These are phyloP conservation scores for Amniculicola lignicola DNA, from an alignment of 495 filamentous ascomycete genomes.

Conservation along the genomic window DNA sequence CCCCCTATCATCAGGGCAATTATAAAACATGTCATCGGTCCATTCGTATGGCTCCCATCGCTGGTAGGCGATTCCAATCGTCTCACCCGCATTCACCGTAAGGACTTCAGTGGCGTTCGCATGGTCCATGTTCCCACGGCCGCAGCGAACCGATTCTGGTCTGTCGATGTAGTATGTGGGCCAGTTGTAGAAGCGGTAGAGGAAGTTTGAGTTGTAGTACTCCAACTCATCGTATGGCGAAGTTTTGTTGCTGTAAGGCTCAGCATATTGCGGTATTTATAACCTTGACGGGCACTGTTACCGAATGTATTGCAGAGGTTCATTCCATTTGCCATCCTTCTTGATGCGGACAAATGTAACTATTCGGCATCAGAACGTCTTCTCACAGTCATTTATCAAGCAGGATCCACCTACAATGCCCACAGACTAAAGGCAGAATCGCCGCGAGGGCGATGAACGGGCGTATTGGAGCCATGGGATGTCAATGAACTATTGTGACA, in stretches of 20 bases:
- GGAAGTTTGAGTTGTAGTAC: slow-evolving; percentile 4
- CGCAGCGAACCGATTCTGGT: slow-evolving; percentile 21
- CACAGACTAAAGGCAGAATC: background rate
- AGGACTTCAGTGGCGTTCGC: slow-evolving; percentile 13
- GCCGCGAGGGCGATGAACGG: slow-evolving; percentile 11
- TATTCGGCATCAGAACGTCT: background rate
- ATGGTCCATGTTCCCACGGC: slow-evolving; percentile 25
- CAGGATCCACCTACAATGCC: slow-evolving; percentile 4
- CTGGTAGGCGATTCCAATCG: slow-evolving; percentile 15
- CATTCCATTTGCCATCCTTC: slow-evolving; percentile 5
- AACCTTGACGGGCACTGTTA: background rate
- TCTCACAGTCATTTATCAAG: background rate
- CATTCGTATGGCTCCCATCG: slow-evolving; percentile 6
- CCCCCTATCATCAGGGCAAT: slow-evolving; percentile 8
- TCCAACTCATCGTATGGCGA: slow-evolving; percentile 5
- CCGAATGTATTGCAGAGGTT: slow-evolving; percentile 19
- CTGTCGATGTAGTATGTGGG: slow-evolving; percentile 13
- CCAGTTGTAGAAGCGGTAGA: slow-evolving; percentile 11
- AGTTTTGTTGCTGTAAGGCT: slow-evolving; percentile 16
- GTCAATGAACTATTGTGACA: background rate
- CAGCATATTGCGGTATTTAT: background rate
- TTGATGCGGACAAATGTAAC: slow-evolving; percentile 20
- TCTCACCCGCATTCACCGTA: slow-evolving; percentile 11
- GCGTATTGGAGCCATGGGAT: background rate
- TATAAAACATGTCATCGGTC: slow-evolving; percentile 6